Base-by-base conservation (phyloP, 2,329 filamentous ascomycete species). In the Xylaria sp. region DNA sequence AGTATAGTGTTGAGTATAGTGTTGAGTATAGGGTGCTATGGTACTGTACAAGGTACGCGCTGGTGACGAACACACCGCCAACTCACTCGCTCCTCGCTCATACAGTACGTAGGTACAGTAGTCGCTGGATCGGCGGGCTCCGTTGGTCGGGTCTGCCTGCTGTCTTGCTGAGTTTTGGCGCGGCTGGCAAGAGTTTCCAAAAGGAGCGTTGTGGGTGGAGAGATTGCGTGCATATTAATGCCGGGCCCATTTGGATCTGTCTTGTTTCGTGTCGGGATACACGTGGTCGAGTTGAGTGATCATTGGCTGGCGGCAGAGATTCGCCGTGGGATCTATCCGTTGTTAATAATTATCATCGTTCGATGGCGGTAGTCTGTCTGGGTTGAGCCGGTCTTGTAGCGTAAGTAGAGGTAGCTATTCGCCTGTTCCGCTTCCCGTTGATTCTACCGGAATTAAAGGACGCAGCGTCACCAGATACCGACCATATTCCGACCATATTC, bases 201-300 rank as follows among this genome's bases (percentile, higher is more conserved):
- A 62, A 61, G 41, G 40, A 54, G 43, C 46, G 46, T 23, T 43
- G 54, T 27, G 49, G n/a, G 53, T 47, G 48, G 49, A 41, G 41
- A 19, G 51, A 65, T 65, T 62, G 59, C 59, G 59, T 65, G 62
- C 59, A 65, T 65, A 57, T 62, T 54, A 51, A 56, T 63, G 60
- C 60, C 60, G 60, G 41, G 8, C 21, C 47, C 52, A 54, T 62
- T 47, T 57, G 58, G 11, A 43, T 35, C 33, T 41, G 49, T 58
- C 41, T 54, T 48, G 54, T 58, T 35, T 40, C n/a, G 49, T 19
- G 29, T 35, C 33, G 49, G 19, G 31, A 49, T 25, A 58, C 59
- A 62, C 55, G 60, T 62, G 60, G 60, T 51, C 55, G 23, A 23
- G 49, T 46, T 29, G 7, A 49, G 59, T 46, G 35, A 41, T 33